Percentiles rank a stretch among this genome's conserved stretches.
Evolutionary conservation across 495 filamentous ascomycete genomes (phyloP).

Genomic region (Aspergillus egyptiacus): DNA sequence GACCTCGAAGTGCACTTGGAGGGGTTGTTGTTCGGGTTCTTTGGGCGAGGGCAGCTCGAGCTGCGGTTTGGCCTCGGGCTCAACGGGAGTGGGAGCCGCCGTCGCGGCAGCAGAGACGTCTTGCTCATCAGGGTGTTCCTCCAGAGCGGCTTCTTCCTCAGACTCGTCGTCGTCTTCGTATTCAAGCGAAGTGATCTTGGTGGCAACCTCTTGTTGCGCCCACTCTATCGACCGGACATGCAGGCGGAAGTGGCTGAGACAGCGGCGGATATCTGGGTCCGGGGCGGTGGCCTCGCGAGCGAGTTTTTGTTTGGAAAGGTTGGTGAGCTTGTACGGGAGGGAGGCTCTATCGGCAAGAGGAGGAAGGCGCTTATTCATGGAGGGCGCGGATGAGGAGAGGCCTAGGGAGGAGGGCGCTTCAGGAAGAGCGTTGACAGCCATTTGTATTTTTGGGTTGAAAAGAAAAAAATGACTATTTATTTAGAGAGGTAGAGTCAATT

Average conservation of each 20-base stretch:
- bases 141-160: conserved; percentile 18
- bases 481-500: neutral
- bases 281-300: conserved; percentile 38
- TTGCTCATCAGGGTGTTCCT: neutral
- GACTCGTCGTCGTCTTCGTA: conserved; percentile 28
- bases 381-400: conserved; percentile 22
- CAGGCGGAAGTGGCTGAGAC: conserved; percentile 37
- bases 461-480: too few relatives aligned
- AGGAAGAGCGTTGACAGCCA: conserved; percentile 16
- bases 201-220: conserved; percentile 41
- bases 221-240: conserved; percentile 35
- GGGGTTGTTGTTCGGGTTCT: conserved; percentile 8
- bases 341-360: conserved; percentile 39
- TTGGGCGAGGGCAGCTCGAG: neutral
- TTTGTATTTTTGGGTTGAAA: neutral
- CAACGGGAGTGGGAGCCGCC: neutral
- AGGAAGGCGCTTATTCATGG: conserved; percentile 37
- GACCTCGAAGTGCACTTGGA: conserved; percentile 16
- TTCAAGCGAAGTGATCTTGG: conserved; percentile 40
- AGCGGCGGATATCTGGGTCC: conserved; percentile 39
- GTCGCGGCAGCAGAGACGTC: neutral
- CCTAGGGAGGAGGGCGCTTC: conserved; percentile 6
- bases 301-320: conserved; percentile 39
- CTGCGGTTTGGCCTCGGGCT: neutral
- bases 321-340: conserved; percentile 39